Base-by-base conservation (phyloP, 208 protist genomes). In the Acanthamoeba culbertsoni region DNA sequence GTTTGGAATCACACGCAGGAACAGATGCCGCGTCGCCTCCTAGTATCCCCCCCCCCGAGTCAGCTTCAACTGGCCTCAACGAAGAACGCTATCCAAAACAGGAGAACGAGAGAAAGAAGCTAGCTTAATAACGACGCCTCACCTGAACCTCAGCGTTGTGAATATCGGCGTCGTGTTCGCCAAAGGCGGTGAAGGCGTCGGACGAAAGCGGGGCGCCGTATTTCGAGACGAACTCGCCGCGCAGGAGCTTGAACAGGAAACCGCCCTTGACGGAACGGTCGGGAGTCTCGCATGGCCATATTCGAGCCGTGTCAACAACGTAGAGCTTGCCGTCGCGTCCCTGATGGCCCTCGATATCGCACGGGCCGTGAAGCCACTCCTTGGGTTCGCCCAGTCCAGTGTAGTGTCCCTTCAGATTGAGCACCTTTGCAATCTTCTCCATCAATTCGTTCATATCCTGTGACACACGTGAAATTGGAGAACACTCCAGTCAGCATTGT, bases 351-450 rank as follows among this genome's bases (percentile, higher is more conserved):
- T 93, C 91, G n/a, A 93, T 93, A n/a, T 93, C 91, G 59, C 75
- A 89, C n/a, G 91, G 91, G 20, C 71, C 71, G 40, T 93, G 53
- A n/a, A 93, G 3, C 63, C 53, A 89, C 40, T 86, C 71, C 35
- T 93, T 59, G 12, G 40, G 40, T 28, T 86, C 45, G 5, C 55
- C 55, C 18, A 89, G 43, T 0, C 91, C 91, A 1, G 91, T 75
- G 42, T 57, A 75, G 71, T 96, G 94, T 23, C 73, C 73, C 57
- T 96, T 93, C 14, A 96, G 40, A 59, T 96, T 94, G 31, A 96
- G 45, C 23, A 94, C 65, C 31, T 93, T 91, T 42, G 91, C 94
- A 43, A 96, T 91, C 45, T 96, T 93, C 14, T 94, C 90, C 93
- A 96, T 96, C 51, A 94, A 79, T 7, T 93, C 71, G 16, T 92